Conservation (phyloP, 1,139 yeast species). For the Yamadazyma siamensis region DNA sequence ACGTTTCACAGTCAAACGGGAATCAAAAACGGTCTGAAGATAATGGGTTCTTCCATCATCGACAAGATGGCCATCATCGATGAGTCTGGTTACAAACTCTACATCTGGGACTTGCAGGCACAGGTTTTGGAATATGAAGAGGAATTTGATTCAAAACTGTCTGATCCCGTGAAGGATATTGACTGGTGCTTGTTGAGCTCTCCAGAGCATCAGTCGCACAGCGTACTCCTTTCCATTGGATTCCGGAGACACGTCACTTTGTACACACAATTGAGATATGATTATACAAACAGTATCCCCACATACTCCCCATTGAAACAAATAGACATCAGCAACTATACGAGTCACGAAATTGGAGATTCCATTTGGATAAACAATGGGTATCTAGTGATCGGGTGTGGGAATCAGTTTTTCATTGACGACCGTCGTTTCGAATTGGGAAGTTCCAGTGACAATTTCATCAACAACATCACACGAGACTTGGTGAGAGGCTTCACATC, state of each 20-base stretch:
- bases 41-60: conserved; percentile 68
- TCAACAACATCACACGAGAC: conserved; percentile 38
- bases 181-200: conserved; percentile 78
- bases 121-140: conserved; percentile 68
- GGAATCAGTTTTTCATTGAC: conserved; percentile 82
- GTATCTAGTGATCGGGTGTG: conserved; percentile 77
- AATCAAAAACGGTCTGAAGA: conserved; percentile 45
- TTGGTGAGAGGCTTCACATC: conserved; percentile 44
- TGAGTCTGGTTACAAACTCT: conserved; percentile 44
- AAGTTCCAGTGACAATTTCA: conserved; percentile 19
- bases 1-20: conserved; percentile 54
- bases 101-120: conserved; percentile 75
- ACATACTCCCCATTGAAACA: conserved; percentile 74
- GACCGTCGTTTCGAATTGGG: conserved; percentile 55
- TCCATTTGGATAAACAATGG: conserved; percentile 84
- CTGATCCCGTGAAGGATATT: conserved; percentile 48
- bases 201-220: conserved; percentile 33
- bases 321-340: conserved; percentile 66
- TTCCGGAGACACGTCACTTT: conserved; percentile 59
- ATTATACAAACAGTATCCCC: conserved; percentile 78
- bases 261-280: conserved; percentile 81
- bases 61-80: conserved; percentile 73
- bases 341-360: conserved; percentile 83
- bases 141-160: conserved; percentile 29
- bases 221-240: conserved; percentile 79